Base-by-base conservation (phyloP, 1,284 basidiomycete genomes). In the Sutorius eximius region DNA sequence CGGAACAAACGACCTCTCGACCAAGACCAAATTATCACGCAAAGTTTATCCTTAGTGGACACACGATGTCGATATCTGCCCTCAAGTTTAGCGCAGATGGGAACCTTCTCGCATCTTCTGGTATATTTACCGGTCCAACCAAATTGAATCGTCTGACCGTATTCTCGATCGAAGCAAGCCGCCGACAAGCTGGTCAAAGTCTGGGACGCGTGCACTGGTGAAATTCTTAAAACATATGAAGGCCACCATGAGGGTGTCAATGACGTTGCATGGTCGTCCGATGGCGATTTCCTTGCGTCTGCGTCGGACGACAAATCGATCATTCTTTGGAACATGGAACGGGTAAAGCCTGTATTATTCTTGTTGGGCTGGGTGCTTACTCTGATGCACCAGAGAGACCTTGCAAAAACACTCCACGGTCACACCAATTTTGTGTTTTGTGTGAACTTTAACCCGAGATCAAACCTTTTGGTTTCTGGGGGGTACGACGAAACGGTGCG, bases 361-460 rank as follows among this genome's bases (percentile, higher is more conserved):
- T 32, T 55, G 34, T 55, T 57, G 42, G 20, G n/a, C 29, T 44
- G 29, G 18, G 55, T 29, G 27, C 54, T 62, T 5, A 57, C 36
- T 38, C 44, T 11, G 9, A 43, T 27, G 6, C 5, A 36, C 8
- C 56, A 92, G 89, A 82, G 81, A 34, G 73, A 74, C 49, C 70
- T 77, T 52, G 77, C 81, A 12, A 89, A 86, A 60, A 81, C 78
- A 9, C 75, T 97, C 8, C 74, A 79, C 38, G 92, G 91, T 0
- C 96, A 99, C 66, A 95, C 95, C 3, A 95, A 93, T 62, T 94
- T 93, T 60, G 93, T 98, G 0, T 93, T 98, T 60, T 95, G 93
- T 59, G 80, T 96, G 9, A 90, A 93, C 60, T 98, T 90, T 73
- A 95, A 92, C 63, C 94, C 93, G 0, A 82, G 86, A 59, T 89